These are phyloP conservation scores for Saturnispora diversa DNA, from an alignment of 805 yeast genomes.

Conservation along the genomic window DNA sequence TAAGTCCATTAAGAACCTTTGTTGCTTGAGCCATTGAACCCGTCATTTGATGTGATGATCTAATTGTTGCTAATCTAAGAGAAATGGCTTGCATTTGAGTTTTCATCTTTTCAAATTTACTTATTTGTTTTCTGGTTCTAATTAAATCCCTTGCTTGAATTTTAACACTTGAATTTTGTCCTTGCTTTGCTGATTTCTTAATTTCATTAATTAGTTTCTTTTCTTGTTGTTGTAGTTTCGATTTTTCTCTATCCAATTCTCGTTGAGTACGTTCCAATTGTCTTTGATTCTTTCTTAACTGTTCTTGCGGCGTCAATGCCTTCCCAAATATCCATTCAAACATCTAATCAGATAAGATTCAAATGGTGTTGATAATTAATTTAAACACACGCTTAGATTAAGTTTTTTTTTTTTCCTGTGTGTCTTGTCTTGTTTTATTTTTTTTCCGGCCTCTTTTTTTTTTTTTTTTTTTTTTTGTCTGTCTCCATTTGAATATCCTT, in stretches of 20 bases:
- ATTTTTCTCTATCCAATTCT: constrained; percentile 81
- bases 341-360: too few relatives aligned
- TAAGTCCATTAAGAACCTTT: constrained; percentile 74
- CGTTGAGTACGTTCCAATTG: constrained; percentile 92
- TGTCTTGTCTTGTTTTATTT: too few relatives aligned
- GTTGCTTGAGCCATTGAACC: constrained; percentile 93
- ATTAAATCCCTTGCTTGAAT: constrained; percentile 94
- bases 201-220: constrained; percentile 79
- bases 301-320: constrained; percentile 88
- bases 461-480: not conserved
- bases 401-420: too few relatives aligned
- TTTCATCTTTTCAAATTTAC: constrained; percentile 86
- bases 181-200: constrained; percentile 83
- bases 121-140: constrained; percentile 74
- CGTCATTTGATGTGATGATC: constrained; percentile 94
- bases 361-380: constrained; percentile 2
- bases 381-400: too few relatives aligned
- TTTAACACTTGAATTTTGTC: constrained; percentile 82
- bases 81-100: constrained; percentile 94
- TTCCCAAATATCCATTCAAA: constrained; percentile 97
- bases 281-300: constrained; percentile 89
- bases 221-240: constrained; percentile 84
- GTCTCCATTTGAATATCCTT: not conserved
- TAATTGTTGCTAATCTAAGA: constrained; percentile 81
- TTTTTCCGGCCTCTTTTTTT: too few relatives aligned